phyloP scores from a whole-genome alignment of 2,329 filamentous ascomycete species.

The Ascochyta lentis region DNA sequence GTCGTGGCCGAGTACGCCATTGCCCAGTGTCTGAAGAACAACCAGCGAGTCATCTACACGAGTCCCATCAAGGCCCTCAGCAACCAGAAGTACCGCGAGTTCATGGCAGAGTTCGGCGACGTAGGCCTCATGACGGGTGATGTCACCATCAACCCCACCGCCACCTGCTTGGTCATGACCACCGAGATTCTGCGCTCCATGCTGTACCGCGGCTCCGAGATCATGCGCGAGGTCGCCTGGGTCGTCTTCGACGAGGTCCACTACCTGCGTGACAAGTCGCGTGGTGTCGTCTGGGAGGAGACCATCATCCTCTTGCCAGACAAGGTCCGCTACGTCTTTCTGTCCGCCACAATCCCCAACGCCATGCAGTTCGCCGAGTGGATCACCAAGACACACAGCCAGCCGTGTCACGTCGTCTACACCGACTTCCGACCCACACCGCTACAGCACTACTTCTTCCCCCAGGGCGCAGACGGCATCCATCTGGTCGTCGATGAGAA shows the following conservation, averaged over 20 bases:
- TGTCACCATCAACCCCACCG: constrained; percentile 98
- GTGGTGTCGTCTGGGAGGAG: constrained; percentile 99
- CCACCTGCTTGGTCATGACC: constrained; percentile 98
- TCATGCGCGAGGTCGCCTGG: constrained; percentile 99
- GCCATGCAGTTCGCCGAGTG: constrained; percentile 99
- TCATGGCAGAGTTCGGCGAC: constrained; percentile 93
- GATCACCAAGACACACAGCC: constrained; percentile 97
- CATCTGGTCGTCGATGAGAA: constrained; percentile 96
- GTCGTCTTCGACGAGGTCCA: constrained; percentile 99
- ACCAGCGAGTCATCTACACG: constrained; percentile 98
- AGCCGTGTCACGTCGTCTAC: constrained; percentile 98
- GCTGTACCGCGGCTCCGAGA: constrained; percentile 97
- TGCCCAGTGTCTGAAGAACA: constrained; percentile 94
- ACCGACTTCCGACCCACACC: constrained; percentile 98
- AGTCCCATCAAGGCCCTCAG: constrained; percentile 98
- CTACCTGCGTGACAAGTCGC: constrained; percentile 91
- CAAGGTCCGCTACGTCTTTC: constrained; percentile 98
- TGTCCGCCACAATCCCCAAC: constrained; percentile 97
- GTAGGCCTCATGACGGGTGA: constrained; percentile 98
- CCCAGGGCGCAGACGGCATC: constrained; percentile 88
- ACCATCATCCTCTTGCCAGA: constrained; percentile 97
- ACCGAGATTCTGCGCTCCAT: constrained; percentile 99
- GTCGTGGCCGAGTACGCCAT: constrained; percentile 98
- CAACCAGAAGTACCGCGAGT: constrained; percentile 98
- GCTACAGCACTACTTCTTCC: constrained; percentile 97